phyloP scores from a whole-genome alignment of 1,284 basidiomycete species.

The Cryptococcus sp. region DNA sequence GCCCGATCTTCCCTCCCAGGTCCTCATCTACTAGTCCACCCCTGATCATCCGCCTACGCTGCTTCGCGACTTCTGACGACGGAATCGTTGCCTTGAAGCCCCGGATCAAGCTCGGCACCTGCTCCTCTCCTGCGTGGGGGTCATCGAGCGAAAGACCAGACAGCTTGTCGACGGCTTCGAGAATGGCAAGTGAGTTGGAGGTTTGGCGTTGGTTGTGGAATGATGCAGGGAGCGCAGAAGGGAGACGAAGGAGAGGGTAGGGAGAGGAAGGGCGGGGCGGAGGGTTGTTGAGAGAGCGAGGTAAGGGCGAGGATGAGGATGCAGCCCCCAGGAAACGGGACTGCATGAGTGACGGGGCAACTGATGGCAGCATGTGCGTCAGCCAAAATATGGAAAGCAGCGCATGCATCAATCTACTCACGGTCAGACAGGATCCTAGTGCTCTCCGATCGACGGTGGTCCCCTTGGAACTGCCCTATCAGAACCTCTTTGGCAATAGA shows the following conservation, averaged over 20 bases:
- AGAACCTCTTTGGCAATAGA: conserved; percentile 47
- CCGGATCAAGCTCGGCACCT: conserved; percentile 68
- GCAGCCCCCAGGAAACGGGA: conserved; percentile 63
- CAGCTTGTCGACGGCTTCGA: conserved; percentile 74
- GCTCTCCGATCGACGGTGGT: conserved; percentile 41
- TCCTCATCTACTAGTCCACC: conserved; percentile 55
- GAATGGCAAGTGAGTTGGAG: conserved; percentile 74
- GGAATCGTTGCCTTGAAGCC: conserved; percentile 92
- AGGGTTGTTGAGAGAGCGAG: conserved; percentile 45
- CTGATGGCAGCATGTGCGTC: conserved; percentile 50
- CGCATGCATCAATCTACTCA: conserved; percentile 19
- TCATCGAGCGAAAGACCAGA: conserved; percentile 65
- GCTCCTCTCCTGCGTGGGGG: conserved; percentile 47
- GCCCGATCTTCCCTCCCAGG: conserved; percentile 70
- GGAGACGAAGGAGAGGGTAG: conserved; percentile 57
- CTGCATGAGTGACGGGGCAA: conserved; percentile 86
- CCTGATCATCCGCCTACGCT: conserved; percentile 69
- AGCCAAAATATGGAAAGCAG: not conserved
- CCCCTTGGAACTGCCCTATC: conserved; percentile 43
- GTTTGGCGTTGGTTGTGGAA: conserved; percentile 50
- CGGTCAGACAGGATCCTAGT: conserved; percentile 47
- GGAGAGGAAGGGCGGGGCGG: conserved; percentile 14
- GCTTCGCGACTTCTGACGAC: conserved; percentile 71
- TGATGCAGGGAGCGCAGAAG: conserved; percentile 59
- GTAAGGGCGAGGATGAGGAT: conserved; percentile 52